These are phyloP conservation scores for Zymoseptoria passerinii DNA, from an alignment of 2,329 filamentous ascomycete genomes.

Conservation along the genomic window DNA sequence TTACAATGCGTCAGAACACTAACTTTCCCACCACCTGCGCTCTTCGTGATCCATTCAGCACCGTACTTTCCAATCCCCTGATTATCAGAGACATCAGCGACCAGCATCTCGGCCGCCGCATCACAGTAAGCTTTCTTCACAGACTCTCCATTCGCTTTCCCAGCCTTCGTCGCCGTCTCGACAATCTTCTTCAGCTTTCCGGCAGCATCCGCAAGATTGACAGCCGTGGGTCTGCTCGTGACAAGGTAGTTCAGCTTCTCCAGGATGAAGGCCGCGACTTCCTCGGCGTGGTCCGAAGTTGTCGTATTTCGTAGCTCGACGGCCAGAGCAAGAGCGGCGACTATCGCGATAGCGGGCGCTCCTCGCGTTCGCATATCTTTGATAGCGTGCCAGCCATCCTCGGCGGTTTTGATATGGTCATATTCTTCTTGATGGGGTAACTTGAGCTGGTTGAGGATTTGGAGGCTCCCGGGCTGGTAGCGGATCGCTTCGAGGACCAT, in stretches of 20 bases:
- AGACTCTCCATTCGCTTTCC: slow-evolving; percentile 39
- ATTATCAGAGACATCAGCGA: slow-evolving; percentile 82
- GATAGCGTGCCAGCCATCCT: slow-evolving; percentile 76
- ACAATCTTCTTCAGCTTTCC: slow-evolving; percentile 64
- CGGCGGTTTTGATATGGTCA: slow-evolving; percentile 59
- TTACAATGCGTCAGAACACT: slow-evolving; percentile 98
- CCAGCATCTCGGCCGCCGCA: slow-evolving; percentile 77
- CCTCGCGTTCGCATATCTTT: slow-evolving; percentile 70
- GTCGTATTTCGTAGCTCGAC: slow-evolving; percentile 64
- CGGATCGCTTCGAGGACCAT: slow-evolving; percentile 68
- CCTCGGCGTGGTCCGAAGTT: slow-evolving; percentile 46
- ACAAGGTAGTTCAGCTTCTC: slow-evolving; percentile 78
- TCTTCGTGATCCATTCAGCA: slow-evolving; percentile 70
- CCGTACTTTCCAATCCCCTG: slow-evolving; percentile 74
- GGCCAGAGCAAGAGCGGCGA: slow-evolving; percentile 81
- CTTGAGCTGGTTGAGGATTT: slow-evolving; percentile 76
- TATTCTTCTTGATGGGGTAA: slow-evolving; percentile 75
- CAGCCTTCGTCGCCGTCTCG: slow-evolving; percentile 39
- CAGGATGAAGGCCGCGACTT: slow-evolving; percentile 60
- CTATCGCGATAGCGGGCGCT: slow-evolving; percentile 93
- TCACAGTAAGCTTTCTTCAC: slow-evolving; percentile 65
- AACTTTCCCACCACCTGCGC: slow-evolving; percentile 48
- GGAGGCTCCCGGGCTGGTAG: slow-evolving; percentile 61
- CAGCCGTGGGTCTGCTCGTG: slow-evolving; percentile 83
- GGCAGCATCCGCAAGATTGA: slow-evolving; percentile 88